Percentiles rank a stretch among this genome's conserved stretches.
phyloP scores from a whole-genome alignment of 2,329 filamentous ascomycete genomes.

The Fusarium sp. region DNA sequence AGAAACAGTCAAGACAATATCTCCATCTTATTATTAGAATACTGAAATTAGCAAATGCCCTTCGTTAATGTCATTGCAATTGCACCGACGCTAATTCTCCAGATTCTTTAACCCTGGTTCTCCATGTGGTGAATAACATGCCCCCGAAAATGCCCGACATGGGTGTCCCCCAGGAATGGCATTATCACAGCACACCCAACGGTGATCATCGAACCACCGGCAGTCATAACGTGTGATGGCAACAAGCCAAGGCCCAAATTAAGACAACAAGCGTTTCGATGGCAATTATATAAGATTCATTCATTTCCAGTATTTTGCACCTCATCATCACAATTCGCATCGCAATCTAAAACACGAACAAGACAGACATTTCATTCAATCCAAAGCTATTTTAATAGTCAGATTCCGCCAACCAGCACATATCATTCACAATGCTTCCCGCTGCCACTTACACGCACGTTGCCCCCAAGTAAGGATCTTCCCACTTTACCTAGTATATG shows the following conservation, averaged over 20 bases:
- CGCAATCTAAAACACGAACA: conserved; percentile 1
- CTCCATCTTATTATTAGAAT: background rate
- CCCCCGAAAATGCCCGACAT: conserved; percentile 37
- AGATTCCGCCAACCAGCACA: conserved; percentile 1
- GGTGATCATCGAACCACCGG: conserved; percentile 45
- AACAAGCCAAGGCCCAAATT: conserved; percentile 3
- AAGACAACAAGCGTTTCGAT: conserved; percentile 1
- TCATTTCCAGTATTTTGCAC: background rate
- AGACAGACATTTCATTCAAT: background rate
- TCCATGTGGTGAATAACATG: conserved; percentile 15
- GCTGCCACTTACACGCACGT: conserved; percentile 16
- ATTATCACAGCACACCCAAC: conserved; percentile 29
- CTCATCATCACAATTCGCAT: conserved; percentile 13
- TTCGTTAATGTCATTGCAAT: background rate
- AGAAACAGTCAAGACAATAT: background rate
- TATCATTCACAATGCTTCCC: conserved; percentile 40
- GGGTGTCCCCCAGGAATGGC: conserved; percentile 21
- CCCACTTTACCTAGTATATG: background rate
- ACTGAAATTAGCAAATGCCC: background rate
- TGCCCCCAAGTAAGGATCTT: conserved; percentile 33
- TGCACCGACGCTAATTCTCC: conserved; percentile 13
- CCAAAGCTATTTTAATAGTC: background rate
- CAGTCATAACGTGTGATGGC: conserved; percentile 40
- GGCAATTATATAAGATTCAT: conserved; percentile 35
- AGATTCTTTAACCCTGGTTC: conserved; percentile 3